Evolutionary conservation across 345 rosid species (phyloP).

Genomic region (Salix viminalis): DNA sequence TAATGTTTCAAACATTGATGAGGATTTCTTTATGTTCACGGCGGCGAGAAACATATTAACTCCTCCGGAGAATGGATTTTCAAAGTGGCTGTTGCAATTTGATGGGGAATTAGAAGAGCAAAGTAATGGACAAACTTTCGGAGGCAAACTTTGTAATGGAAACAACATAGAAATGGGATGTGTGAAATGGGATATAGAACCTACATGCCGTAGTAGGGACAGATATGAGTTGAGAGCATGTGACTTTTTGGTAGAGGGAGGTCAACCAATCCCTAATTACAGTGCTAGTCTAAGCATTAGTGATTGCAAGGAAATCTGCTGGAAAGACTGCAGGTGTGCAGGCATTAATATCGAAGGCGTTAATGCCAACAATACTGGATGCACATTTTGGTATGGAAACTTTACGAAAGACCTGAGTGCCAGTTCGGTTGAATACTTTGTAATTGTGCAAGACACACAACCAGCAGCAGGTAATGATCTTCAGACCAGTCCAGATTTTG

Average conservation of each 20-base stretch:
- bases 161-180: neutral
- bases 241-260: neutral
- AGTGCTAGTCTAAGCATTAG: neutral
- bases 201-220: neutral
- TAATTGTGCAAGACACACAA: neutral
- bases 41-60: too few relatives aligned
- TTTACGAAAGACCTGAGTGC: neutral
- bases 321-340: neutral
- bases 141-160: neutral
- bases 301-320: neutral
- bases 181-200: neutral
- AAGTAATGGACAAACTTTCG: neutral
- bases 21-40: neutral
- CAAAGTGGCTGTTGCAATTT: neutral
- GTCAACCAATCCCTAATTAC: too few relatives aligned
- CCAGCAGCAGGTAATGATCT: neutral
- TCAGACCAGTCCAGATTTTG: neutral
- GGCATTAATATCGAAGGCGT: neutral
- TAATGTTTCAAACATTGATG: neutral
- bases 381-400: neutral
- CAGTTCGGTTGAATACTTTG: rapidly evolving
- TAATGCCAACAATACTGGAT: neutral
- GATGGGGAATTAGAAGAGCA: neutral
- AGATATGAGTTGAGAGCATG: neutral
- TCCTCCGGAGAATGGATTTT: neutral